Conservation (phyloP, 2,329 filamentous ascomycete genomes). For the Chaetomium strumarium region DNA sequence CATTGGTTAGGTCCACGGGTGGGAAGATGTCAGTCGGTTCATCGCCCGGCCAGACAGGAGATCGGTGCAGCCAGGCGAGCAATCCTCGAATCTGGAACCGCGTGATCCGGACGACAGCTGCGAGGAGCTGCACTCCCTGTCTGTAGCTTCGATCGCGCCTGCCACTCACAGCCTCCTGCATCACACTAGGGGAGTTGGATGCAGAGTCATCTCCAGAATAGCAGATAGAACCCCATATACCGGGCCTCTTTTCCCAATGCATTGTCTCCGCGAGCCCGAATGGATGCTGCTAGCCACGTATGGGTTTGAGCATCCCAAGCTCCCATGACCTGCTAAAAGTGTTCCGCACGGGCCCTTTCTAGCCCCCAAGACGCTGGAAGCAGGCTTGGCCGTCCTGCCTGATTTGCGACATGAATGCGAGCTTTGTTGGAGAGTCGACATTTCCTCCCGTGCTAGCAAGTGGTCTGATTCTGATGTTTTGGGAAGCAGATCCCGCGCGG, state of each 20-base stretch:
- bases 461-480: constrained; percentile 6
- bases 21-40: constrained; percentile 3
- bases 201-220: no score
- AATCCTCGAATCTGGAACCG: not conserved
- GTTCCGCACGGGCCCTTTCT: no score
- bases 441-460: not conserved
- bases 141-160: no score
- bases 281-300: no score
- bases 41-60: not conserved
- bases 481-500: not conserved
- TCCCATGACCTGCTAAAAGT: no score
- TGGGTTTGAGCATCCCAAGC: no score
- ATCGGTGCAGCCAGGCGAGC: not conserved
- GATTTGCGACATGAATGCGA: not conserved
- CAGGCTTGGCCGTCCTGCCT: not conserved
- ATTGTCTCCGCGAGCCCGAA: no score
- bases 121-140: no score
- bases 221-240: no score
- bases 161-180: no score
- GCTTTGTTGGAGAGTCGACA: not conserved
- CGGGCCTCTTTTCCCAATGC: no score
- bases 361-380: not conserved
- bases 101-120: not conserved
- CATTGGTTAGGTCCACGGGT: not conserved
- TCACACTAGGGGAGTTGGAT: no score